Evolutionary conservation across 192 early-diverging fungal genomes (phyloP).

Genomic region (Coemansia sp.): DNA sequence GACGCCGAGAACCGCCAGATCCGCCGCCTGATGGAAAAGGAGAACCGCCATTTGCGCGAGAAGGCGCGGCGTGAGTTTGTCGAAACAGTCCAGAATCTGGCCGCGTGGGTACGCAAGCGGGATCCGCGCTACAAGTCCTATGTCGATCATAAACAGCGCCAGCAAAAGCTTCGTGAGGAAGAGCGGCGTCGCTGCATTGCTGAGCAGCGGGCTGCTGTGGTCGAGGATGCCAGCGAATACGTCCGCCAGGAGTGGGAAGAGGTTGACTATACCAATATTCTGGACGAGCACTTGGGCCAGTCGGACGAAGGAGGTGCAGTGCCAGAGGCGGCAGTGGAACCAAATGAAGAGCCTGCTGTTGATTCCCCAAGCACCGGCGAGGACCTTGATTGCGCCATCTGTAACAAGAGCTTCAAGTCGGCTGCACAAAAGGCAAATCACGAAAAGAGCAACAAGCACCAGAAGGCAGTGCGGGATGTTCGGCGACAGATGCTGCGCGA

Average conservation of each 20-base stretch:
- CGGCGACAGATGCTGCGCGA: constrained; percentile 73
- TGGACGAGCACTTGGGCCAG: constrained; percentile 46
- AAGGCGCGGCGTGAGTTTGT: constrained; percentile 70
- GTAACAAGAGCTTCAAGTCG: constrained; percentile 85
- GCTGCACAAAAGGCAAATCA: constrained; percentile 81
- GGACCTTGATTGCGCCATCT: constrained; percentile 79
- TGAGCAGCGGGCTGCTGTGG: constrained; percentile 56
- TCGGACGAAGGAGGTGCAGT: constrained; percentile 19
- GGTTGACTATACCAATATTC: constrained; percentile 52
- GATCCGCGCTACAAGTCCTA: constrained; percentile 85
- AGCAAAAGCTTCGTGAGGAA: constrained; percentile 56
- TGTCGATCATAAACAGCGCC: constrained; percentile 55
- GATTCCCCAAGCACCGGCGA: constrained; percentile 16
- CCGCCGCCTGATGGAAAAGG: constrained; percentile 84
- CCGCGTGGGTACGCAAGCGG: constrained; percentile 75
- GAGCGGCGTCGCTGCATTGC: constrained; percentile 61
- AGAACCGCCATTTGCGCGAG: constrained; percentile 84
- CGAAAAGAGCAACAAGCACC: constrained; percentile 82
- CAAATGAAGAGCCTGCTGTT: constrained; percentile 16
- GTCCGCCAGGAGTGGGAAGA: constrained; percentile 74
- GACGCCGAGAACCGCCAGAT: constrained; percentile 78
- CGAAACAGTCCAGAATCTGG: constrained; percentile 72
- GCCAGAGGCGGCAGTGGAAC: not conserved
- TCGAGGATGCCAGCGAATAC: constrained; percentile 57
- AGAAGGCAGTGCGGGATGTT: constrained; percentile 72